Conservation (phyloP, 345 rosid species). For the Isatis tinctoria region DNA sequence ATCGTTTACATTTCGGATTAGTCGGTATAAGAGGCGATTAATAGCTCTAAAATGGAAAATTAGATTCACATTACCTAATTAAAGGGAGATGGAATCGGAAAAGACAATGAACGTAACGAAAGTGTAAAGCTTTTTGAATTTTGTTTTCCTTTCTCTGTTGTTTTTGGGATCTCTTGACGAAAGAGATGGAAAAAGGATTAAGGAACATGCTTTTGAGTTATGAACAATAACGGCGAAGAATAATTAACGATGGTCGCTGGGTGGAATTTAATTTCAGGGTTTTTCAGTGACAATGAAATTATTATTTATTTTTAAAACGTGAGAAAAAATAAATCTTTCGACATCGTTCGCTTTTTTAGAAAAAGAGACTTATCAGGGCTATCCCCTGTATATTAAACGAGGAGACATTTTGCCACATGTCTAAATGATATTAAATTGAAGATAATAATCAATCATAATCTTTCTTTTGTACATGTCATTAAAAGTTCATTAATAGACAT, state of each 20-base stretch:
- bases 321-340: background rate
- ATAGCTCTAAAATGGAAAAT: background rate
- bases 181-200: background rate
- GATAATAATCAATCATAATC: too few species aligned
- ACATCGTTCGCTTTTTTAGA: slow-evolving; percentile 4
- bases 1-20: background rate
- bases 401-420: too few species aligned
- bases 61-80: background rate
- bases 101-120: background rate
- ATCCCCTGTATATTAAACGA: too few species aligned
- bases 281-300: background rate
- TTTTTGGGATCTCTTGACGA: slow-evolving; percentile 4
- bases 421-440: too few species aligned
- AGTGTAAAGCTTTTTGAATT: background rate
- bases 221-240: slow-evolving; percentile 11
- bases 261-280: background rate
- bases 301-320: background rate
- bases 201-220: slow-evolving; percentile 36
- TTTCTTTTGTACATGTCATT: too few species aligned
- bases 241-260: background rate
- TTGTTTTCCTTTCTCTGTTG: background rate
- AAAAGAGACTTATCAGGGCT: too few species aligned
- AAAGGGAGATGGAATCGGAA: background rate
- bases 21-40: background rate
- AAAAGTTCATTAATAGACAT: too few species aligned